Percentiles rank a stretch among this genome's conserved stretches.
phyloP scores from a whole-genome alignment of 768 basidiomycete species.

The Mycena rosella region DNA sequence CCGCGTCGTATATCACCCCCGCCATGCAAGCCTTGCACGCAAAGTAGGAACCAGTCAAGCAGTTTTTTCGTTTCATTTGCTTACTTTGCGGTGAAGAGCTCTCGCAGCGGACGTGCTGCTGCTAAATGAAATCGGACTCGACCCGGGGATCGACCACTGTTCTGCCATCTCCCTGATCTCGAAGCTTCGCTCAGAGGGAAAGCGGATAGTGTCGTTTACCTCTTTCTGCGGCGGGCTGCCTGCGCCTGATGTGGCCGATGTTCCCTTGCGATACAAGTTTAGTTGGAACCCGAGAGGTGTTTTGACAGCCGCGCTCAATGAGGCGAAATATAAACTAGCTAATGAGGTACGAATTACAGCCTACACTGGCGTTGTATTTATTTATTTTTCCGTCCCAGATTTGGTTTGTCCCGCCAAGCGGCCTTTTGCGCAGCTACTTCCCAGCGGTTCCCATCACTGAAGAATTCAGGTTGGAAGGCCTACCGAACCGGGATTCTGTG shows the following conservation, averaged over 20 bases:
- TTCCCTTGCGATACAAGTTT: slow-evolving; percentile 91
- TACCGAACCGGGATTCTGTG: slow-evolving; percentile 88
- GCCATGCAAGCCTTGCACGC: slow-evolving; percentile 78
- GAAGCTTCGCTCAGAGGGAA: slow-evolving; percentile 62
- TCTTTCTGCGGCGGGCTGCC: slow-evolving; percentile 97
- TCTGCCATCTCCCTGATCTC: slow-evolving; percentile 82
- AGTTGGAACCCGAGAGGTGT: slow-evolving; percentile 95
- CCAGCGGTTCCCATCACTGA: slow-evolving; percentile 74
- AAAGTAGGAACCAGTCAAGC: slow-evolving; percentile 55
- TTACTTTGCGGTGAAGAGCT: slow-evolving; percentile 59
- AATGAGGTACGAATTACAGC: slow-evolving; percentile 65
- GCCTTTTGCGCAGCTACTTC: slow-evolving; percentile 71
- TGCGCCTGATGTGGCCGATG: slow-evolving; percentile 72
- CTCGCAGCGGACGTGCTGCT: slow-evolving; percentile 73
- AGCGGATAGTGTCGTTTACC: slow-evolving; percentile 76
- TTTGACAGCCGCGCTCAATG: slow-evolving; percentile 81
- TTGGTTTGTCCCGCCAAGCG: slow-evolving; percentile 61
- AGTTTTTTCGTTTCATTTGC: slow-evolving; percentile 2
- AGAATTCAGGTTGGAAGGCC: slow-evolving; percentile 79
- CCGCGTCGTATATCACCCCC: slow-evolving; percentile 90
- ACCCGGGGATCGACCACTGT: slow-evolving; percentile 92
- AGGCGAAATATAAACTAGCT: slow-evolving; percentile 73
- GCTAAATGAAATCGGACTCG: slow-evolving; percentile 91
- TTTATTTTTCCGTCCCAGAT: slow-evolving; percentile 48
- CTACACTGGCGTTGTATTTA: too few relatives aligned